These are phyloP conservation scores for Globisporangium paroecandrum DNA, from an alignment of 352 stramenopile genomes.

Conservation along the genomic window DNA sequence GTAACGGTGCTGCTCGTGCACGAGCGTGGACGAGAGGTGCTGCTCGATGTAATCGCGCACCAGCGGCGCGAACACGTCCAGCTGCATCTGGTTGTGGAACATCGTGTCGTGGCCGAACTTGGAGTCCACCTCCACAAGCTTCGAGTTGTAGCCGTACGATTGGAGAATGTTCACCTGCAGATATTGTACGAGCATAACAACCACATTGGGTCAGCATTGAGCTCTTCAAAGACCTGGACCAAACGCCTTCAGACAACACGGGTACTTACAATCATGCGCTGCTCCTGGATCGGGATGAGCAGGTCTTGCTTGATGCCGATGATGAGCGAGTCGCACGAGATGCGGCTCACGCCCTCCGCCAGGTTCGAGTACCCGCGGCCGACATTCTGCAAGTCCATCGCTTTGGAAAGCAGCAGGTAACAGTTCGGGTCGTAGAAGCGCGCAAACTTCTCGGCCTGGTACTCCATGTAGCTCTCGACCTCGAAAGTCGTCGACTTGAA, in stretches of 20 bases:
- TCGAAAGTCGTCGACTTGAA: constrained; percentile 84
- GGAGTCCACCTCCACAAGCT: constrained; percentile 74
- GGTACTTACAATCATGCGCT: constrained; percentile 54
- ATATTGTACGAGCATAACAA: not conserved
- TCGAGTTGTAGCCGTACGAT: constrained; percentile 61
- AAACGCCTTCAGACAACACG: not conserved
- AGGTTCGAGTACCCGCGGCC: constrained; percentile 66
- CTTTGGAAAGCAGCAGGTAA: constrained; percentile 86
- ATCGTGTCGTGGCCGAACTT: constrained; percentile 88
- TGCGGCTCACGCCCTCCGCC: constrained; percentile 69
- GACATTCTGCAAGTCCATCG: constrained; percentile 84
- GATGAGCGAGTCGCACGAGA: constrained; percentile 60
- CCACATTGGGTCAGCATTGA: not conserved
- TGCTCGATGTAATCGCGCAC: constrained; percentile 70
- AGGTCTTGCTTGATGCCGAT: constrained; percentile 84
- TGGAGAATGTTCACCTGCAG: constrained; percentile 56
- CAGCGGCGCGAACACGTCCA: constrained; percentile 67
- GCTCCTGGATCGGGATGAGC: constrained; percentile 81
- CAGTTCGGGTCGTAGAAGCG: constrained; percentile 85
- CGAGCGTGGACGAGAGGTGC: constrained; percentile 45
- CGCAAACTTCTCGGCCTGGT: constrained; percentile 86
- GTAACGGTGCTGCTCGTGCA: constrained; percentile 76
- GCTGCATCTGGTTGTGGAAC: constrained; percentile 81
- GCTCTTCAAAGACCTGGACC: not conserved
- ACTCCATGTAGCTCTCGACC: constrained; percentile 89